Base-by-base conservation (phyloP, 2,329 filamentous ascomycete genomes). In the Aspergillus ustus region DNA sequence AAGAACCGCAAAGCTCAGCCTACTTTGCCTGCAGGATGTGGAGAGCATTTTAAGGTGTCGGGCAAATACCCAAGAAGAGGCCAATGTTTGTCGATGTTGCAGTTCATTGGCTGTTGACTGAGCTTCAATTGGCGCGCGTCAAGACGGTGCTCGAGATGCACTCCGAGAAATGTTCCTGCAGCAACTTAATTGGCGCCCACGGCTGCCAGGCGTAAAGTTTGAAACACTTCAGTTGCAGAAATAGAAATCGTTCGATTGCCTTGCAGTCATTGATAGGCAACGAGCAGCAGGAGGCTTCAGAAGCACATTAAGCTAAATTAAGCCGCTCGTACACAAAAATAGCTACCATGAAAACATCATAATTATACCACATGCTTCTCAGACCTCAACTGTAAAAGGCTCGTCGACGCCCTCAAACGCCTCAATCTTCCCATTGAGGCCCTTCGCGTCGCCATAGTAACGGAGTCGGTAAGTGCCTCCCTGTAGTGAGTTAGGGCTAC, bases 371-470 rank as follows among this genome's bases (percentile, higher is more conserved):
- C 19, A 19, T 29, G 3, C 31, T 44, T 9, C n/a, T 46, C 46
- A 50, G 17, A 54, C 19, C 8, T 48, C 51, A 46, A 81, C 75
- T 4, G 71, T 76, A 65, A 82, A 81, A 4, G 66, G 69, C 20
- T 81, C 80, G 70, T 89, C 91, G 8, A 82, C 81, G 0, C 91
- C 91, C 66, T 91, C 86, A 79, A 96, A 95, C 3, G 84, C 75
- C 44, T 80, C 85, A 44, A 95, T 87, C 1, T 70, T 77, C 0
- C 89, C 88, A 1, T 85, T 72, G 11, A 88, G 68, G 6, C 81
- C 81, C 84, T 93, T 97, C 2, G 87, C 82, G 77, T 97, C 93
- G 0, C 94, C 94, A 77, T 89, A 94, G 73, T 97, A 98, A 78
- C 83, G 86, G 50, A 96, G 77, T 25, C 93, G 82, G 77, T 97